Conservation (phyloP, 2,329 filamentous ascomycete genomes). For the Aspergillus bombycis region DNA sequence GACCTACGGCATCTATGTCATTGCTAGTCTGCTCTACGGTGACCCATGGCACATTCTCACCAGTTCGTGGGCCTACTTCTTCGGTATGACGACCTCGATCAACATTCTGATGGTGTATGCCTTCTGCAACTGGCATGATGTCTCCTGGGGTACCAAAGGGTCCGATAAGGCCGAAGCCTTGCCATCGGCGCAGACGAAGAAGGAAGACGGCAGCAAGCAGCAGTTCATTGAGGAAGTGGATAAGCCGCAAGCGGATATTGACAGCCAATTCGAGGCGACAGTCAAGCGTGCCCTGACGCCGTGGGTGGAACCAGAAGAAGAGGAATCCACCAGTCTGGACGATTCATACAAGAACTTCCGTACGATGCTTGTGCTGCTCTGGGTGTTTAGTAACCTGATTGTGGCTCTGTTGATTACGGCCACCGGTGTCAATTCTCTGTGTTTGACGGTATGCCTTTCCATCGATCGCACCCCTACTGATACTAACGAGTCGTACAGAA, state of each 20-base stretch:
- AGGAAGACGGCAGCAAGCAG: conserved; percentile 79
- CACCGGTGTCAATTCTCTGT: conserved; percentile 79
- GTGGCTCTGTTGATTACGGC: conserved; percentile 76
- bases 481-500: conserved; percentile 50
- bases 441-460: conserved; percentile 73
- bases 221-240: conserved; percentile 93
- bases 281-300: conserved; percentile 91
- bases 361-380: conserved; percentile 88
- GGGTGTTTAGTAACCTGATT: conserved; percentile 94
- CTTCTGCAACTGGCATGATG: conserved; percentile 99
- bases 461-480: background rate
- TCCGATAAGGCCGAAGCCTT: conserved; percentile 93
- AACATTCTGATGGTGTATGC: conserved; percentile 99
- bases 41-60: conserved; percentile 99
- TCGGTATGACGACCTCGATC: conserved; percentile 84
- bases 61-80: conserved; percentile 78
- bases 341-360: conserved; percentile 99
- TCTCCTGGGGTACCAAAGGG: conserved; percentile 99
- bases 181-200: conserved; percentile 84
- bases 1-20: conserved; percentile 95
- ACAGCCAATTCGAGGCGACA: conserved; percentile 93
- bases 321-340: conserved; percentile 75
- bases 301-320: conserved; percentile 74
- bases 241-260: conserved; percentile 95
- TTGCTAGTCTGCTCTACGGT: conserved; percentile 95